phyloP scores from a whole-genome alignment of 2,329 filamentous ascomycete genomes.

The Arachnopeziza araneosa region DNA sequence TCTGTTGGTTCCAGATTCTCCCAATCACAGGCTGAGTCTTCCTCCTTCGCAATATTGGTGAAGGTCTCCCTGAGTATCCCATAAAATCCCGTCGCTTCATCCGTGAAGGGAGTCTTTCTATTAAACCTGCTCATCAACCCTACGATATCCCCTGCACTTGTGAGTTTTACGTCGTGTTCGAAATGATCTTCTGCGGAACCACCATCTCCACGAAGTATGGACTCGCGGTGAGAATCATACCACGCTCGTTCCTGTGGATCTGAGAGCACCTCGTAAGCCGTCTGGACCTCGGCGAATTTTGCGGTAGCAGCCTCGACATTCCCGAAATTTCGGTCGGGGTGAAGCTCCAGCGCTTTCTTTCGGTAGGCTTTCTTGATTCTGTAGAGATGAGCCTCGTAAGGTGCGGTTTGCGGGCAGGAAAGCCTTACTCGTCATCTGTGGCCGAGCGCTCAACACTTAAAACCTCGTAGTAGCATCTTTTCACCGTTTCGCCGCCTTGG shows the following conservation, averaged over 20 bases:
- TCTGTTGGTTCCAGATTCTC: constrained; percentile 53
- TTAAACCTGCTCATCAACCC: constrained; percentile 76
- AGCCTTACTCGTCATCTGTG: constrained; percentile 67
- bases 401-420: no score
- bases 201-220: constrained; percentile 60
- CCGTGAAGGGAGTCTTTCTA: constrained; percentile 70
- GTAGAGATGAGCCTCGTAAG: constrained; percentile 18
- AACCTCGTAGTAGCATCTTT: constrained; percentile 8
- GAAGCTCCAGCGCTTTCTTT: constrained; percentile 82
- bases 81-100: constrained; percentile 79
- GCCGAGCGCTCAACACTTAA: constrained; percentile 57
- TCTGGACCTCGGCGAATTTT: constrained; percentile 85
- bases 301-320: constrained; percentile 78
- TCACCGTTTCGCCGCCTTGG: neutral
- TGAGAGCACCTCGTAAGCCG: constrained; percentile 92
- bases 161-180: constrained; percentile 67
- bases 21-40: constrained; percentile 68
- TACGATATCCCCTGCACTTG: constrained; percentile 74
- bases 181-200: constrained; percentile 43
- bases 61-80: constrained; percentile 73
- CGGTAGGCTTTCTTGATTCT: constrained; percentile 90
- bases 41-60: constrained; percentile 72
- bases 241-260: constrained; percentile 93
- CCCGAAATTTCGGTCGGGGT: constrained; percentile 89
- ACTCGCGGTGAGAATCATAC: constrained; percentile 92